Base-by-base conservation (phyloP, 768 basidiomycete species). In the Termitomyces sp. region DNA sequence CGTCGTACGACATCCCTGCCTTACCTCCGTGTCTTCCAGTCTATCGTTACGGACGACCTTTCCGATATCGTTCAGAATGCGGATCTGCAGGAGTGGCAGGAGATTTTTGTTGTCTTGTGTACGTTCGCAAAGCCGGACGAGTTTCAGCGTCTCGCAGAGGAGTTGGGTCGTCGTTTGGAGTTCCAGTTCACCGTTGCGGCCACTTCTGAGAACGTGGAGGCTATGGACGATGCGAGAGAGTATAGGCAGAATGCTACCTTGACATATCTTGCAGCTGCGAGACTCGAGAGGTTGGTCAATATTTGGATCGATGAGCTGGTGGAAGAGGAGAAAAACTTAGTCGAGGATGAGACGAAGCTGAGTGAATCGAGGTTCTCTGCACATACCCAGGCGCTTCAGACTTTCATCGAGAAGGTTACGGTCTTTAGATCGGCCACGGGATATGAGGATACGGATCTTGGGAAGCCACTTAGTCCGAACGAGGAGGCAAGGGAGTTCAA, bases 1-100 rank as follows among this genome's bases (percentile, higher is more conserved):
- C 81, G 83, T 30, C 82, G 85, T 51, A 90, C 91, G 0, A 78
- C 82, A 9, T 72, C 81, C 1, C 72, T 88, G 3, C 91, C 95
- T 0, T 98, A 96, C 70, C 82, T 98, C 22, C 89, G 97, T 38
- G 80, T 99, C 11, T 92, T 95, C 82, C 93, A 98, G 66, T 90
- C 88, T 12, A 90, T 99, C 61, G 91, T 96, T 56, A 88, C 88
- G 37, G 85, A 93, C 63, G 97, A 98, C 65, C 82, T 98, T 8
- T 79, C 82, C 19, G 97, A 98, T 67, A 85, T 98, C 49, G 95
- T 98, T 9, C 94, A 97, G 69, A 97, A 98, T 63, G 96, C 95
- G 22, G 94, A 98, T 62, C 68, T 98, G 49, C 77, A 83, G 41
- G 94, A 99, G 67, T 98, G 96, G 96, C 84, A 88, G 56, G 96